Conservation (phyloP, 2,329 filamentous ascomycete species). For the Xylariales sp. region DNA sequence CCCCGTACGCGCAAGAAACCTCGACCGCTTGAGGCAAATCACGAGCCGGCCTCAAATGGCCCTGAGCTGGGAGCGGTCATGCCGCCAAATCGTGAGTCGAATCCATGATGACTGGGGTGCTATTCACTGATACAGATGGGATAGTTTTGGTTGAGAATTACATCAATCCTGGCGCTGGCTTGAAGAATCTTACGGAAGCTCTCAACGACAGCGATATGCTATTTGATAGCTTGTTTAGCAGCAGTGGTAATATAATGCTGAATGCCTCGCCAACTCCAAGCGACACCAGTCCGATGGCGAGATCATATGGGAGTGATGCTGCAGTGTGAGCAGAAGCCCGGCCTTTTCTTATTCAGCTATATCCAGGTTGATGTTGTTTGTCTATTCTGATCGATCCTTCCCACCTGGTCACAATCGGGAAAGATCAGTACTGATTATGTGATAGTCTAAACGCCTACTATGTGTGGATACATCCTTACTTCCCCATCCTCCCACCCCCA, state of each 20-base stretch:
- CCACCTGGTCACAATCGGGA: no score
- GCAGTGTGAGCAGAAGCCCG: constrained; percentile 31
- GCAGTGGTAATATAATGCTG: constrained; percentile 15
- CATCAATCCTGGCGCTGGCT: constrained; percentile 42
- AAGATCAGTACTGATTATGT: no score
- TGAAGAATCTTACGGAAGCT: constrained; percentile 40
- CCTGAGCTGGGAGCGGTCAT: constrained; percentile 25
- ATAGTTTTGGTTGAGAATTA: constrained; percentile 32
- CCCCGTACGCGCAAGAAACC: constrained; percentile 38
- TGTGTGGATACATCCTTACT: constrained; percentile 45
- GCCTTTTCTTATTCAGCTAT: neutral
- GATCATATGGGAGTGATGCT: constrained; percentile 35
- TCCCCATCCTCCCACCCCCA: constrained; percentile 44
- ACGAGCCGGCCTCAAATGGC: constrained; percentile 22
- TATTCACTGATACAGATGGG: constrained; percentile 7
- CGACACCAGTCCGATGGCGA: constrained; percentile 29
- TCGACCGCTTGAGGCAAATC: constrained; percentile 22
- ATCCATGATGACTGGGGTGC: constrained; percentile 1
- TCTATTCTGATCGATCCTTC: neutral
- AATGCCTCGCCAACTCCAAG: constrained; percentile 8
- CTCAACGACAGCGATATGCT: constrained; percentile 44
- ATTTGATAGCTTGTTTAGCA: constrained; percentile 38
- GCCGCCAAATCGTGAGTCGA: constrained; percentile 25
- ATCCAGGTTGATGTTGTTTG: no score
- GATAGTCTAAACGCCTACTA: constrained; percentile 46